phyloP scores from a whole-genome alignment of 139 green algal genomes.

The Coccomyxa sp. region DNA sequence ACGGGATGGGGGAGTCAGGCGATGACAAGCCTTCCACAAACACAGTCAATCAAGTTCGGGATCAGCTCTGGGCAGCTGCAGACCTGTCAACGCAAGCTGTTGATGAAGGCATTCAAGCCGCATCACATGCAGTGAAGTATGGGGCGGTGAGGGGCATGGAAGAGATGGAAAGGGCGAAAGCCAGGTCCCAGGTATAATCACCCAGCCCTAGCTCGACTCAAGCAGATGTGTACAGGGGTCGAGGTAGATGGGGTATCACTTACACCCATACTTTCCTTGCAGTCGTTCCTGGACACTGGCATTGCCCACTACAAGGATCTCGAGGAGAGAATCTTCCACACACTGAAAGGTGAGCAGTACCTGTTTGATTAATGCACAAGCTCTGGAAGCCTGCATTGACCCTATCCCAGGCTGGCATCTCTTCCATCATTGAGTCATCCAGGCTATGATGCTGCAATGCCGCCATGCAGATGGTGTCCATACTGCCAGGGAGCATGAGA shows the following conservation, averaged over 20 bases:
- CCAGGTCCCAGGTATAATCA: neutral
- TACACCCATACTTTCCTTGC: neutral
- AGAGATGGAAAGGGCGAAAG: neutral
- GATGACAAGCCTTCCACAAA: neutral
- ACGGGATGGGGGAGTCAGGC: neutral
- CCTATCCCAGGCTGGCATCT: neutral
- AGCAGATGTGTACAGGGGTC: neutral
- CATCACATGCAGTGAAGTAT: neutral
- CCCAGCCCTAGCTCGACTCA: too few species aligned
- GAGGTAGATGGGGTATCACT: neutral
- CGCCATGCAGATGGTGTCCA: slow-evolving; percentile 23
- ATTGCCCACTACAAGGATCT: slow-evolving; percentile 8
- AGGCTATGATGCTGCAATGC: neutral
- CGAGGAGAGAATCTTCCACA: slow-evolving; percentile 9
- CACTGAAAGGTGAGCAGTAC: slow-evolving; percentile 5
- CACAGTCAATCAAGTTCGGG: neutral
- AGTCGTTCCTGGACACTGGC: slow-evolving; percentile 10
- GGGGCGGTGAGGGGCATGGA: neutral
- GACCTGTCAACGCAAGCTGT: neutral
- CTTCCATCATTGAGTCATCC: neutral
- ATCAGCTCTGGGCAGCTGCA: neutral
- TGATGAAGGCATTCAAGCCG: neutral
- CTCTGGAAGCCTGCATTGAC: neutral
- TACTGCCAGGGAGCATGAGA: slow-evolving; percentile 16
- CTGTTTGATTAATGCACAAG: neutral